Evolutionary conservation across 2,329 filamentous ascomycete species (phyloP).

Genomic region (Cercospora citrullina): DNA sequence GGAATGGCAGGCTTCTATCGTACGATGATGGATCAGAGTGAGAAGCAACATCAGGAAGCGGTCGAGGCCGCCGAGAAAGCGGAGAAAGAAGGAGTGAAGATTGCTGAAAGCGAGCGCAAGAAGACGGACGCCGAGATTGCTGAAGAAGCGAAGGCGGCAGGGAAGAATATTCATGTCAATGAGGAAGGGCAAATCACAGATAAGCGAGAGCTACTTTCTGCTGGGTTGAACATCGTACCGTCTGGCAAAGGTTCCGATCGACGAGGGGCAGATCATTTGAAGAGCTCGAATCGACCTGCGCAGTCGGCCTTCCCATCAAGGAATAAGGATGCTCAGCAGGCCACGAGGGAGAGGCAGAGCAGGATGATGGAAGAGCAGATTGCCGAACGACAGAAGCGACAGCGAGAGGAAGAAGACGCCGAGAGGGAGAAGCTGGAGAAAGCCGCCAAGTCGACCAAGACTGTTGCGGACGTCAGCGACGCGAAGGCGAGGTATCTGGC

Average conservation of each 20-base stretch:
- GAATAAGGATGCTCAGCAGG: slow-evolving; percentile 52
- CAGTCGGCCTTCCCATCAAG: slow-evolving; percentile 32
- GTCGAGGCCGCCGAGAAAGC: slow-evolving; percentile 62
- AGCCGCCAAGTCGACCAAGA: slow-evolving; percentile 74
- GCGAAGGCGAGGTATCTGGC: slow-evolving; percentile 79
- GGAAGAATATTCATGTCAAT: slow-evolving; percentile 67
- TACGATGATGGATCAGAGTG: slow-evolving; percentile 68
- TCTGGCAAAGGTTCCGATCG: slow-evolving; percentile 27
- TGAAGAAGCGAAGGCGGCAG: slow-evolving; percentile 64
- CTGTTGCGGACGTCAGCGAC: slow-evolving; percentile 70
- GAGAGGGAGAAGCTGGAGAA: slow-evolving; percentile 64
- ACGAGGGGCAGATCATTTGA: slow-evolving; percentile 36
- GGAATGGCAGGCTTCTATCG: slow-evolving; percentile 76
- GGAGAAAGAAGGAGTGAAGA: slow-evolving; percentile 38
- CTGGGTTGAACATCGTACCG: slow-evolving; percentile 70
- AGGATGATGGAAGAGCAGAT: slow-evolving; percentile 78
- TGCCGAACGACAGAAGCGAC: slow-evolving; percentile 69
- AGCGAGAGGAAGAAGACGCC: slow-evolving; percentile 67
- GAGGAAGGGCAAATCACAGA: slow-evolving; percentile 83
- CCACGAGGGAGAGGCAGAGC: slow-evolving; percentile 72
- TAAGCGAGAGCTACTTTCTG: slow-evolving; percentile 74
- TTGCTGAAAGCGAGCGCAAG: slow-evolving; percentile 39
- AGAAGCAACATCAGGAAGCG: slow-evolving; percentile 67
- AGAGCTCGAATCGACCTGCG: slow-evolving; percentile 29
- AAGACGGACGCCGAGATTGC: slow-evolving; percentile 62